Base-by-base conservation (phyloP, 1,139 yeast species). In the Magnusiomyces suaveolens region DNA sequence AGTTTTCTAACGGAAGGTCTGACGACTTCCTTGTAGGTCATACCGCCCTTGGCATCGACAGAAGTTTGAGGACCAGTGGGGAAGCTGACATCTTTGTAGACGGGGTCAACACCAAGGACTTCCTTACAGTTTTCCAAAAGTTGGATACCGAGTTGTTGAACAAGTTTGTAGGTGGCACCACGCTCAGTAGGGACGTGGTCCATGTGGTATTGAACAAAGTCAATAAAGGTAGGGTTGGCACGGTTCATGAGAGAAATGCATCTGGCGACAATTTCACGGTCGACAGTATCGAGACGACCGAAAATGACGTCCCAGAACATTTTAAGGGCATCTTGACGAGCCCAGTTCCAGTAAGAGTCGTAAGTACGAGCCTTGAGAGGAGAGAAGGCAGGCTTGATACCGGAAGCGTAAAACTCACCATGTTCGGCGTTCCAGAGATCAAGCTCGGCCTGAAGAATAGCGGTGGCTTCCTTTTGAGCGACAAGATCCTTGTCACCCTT, bases 321-420 rank as follows among this genome's bases (percentile, higher is more conserved):
- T 53, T 90, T 83, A 64, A 92, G 76, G 59, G 94, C 87, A 70
- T 94, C 96, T 76, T 92, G 98, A 74, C 97, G 87, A 49, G 97
- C 97, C 98, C 98, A 92, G 73, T 94, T 94, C 98, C 98, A 92
- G 73, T 90, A 89, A 29, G 97, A 89, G 72, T 92, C 97, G 71
- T 92, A 92, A 54, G 86, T 83, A 76, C 98, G 87, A 43, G 97
- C 95, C 76, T 92, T 92, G 74, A 86, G 80, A 59, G 94, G 79
- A 46, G 96, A 87, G 75, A 92, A 92, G 10, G 85, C 83, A 51
- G 98, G 96, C 62, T 83, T 78, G 65, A 92, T 85, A 69, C 98
- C 97, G 57, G 82, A 79, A 52, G 97, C 92, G 70, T 90, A 92
- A 68, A 84, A 84, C 67, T 92, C 97, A 62, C 98, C 98, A 67